These are phyloP conservation scores for Prosopis cineraria DNA, from an alignment of 306 rosid species.

Conservation along the genomic window DNA sequence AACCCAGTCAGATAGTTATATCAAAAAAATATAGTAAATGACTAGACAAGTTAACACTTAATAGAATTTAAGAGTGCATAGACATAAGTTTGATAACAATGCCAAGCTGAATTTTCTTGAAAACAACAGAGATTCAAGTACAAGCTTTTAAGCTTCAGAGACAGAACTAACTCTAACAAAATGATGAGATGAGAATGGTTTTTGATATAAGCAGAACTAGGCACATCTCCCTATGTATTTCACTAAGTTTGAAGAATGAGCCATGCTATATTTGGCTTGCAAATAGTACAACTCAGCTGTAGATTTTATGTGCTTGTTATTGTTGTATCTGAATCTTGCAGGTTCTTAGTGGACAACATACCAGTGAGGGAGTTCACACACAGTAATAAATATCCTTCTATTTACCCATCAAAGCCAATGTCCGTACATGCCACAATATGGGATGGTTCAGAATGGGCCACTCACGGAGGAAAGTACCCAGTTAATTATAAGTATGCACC, in stretches of 20 bases:
- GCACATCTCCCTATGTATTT: neutral
- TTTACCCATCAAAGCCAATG: constrained; percentile 88
- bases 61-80: neutral
- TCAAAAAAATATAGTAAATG: neutral
- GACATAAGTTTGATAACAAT: neutral
- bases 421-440: constrained; percentile 82
- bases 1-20: no score
- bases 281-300: no score
- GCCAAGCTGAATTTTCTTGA: neutral
- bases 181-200: neutral
- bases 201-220: neutral
- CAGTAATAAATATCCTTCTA: constrained; percentile 40
- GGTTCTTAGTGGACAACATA: constrained; percentile 85
- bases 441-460: constrained; percentile 98
- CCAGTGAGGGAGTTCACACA: constrained; percentile 82
- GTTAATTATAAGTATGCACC: constrained; percentile 87
- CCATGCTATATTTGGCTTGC: no score
- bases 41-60: no score
- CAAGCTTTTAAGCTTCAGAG: neutral
- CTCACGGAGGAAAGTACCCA: constrained; percentile 89
- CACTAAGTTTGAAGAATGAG: neutral
- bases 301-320: neutral
- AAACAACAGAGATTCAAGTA: neutral
- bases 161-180: neutral
- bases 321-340: constrained; percentile 28